Evolutionary conservation across 345 rosid species (phyloP), one percentile per base, ranked within the genome.

Genomic region (Combretum micranthum): DNA sequence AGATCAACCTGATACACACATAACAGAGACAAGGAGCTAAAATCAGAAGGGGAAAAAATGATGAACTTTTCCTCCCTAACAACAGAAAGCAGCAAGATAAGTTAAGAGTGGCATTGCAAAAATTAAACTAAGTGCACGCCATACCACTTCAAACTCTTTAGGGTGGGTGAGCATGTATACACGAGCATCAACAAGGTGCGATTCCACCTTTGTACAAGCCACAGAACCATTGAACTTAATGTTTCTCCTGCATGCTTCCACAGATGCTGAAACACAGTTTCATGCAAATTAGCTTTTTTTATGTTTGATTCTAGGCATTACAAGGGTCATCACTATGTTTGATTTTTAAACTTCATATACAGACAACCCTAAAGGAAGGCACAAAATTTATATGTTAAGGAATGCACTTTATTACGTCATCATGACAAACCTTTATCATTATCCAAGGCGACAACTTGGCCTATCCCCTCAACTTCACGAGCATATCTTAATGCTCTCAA

Each of bases 131-230:
- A 47, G 4, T 15, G 19, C 23, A 43, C 44, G 8, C 21, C 71
- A 60, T 85, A 94, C 99, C 90, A 84, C 84, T 67, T 94, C 99
- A 72, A 77, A 94, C 71, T 94, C 97, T 77, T 90, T 94, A 52
- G 92, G 93, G 66, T 94, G 84, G 43, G 90, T 79, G 54, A 94
- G 95, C 97, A 94, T 94, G 65, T 80, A 80, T 15, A 90, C 92
- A 72, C 97, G 96, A 64, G 97, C 93, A 83, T 94, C 99, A 53
- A 89, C 76, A 45, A 83, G 92, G 78, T 87, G 85, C 9, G 99
- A 87, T 73, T 94, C 97, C 74, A 94, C 90, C 78, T 87, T 87
- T 39, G 88, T 77, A 63, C 81, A 62, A 44, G 99, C 96, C 53
- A 85, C 80, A 17, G 88, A 74, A 50, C 99, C 97, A 66, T 87